Base-by-base conservation (phyloP, 1,284 basidiomycete species). In the Malassezia sp. region DNA sequence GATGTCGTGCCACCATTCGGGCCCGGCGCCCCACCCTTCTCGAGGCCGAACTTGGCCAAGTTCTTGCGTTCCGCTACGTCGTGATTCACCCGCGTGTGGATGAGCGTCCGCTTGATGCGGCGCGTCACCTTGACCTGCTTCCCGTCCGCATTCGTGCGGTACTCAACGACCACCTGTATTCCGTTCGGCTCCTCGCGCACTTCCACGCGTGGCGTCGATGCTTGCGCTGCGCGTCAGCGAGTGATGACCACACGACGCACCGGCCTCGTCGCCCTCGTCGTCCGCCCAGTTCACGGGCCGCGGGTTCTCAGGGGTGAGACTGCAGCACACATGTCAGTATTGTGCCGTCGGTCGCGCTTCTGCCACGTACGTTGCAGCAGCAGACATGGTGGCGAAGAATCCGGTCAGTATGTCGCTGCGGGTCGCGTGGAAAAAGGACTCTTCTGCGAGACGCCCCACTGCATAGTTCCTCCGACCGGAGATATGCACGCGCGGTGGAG, bases 51-150 rank as follows among this genome's bases (percentile, higher is more conserved):
- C 64, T 96, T 97, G 27, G 80, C 69, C 89, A 88, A 95, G 53
- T 79, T 80, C 73, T 93, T 85, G 38, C 91, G 79, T 72, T 91
- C 87, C 0, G 93, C 93, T 6, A 95, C 88, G 17, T 79, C 78
- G 67, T 91, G 88, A 57, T 90, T 86, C 29, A 97, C 93, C 31
- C 87, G 78, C n/a, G 84, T 82, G 70, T 87, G 90, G 69, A 91
- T 83, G 17, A 95, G 76, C 1, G 82, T 84, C 38, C 89, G 79
- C 72, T 85, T 85, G 64, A 84, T 87, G 61, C 82, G 81, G 53
- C 86, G 79, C 11, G 84, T 93, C 59, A 75, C 87, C 76, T 97
- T 97, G 71, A 97, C 81, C 72, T 85, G 88, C 73, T 90, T 88
- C 15, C 88, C 91, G 20, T 90, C 82, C 37, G 96, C 89, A 62